phyloP scores from a whole-genome alignment of 106 monocot genomes.

The Apostasia ramifera region DNA sequence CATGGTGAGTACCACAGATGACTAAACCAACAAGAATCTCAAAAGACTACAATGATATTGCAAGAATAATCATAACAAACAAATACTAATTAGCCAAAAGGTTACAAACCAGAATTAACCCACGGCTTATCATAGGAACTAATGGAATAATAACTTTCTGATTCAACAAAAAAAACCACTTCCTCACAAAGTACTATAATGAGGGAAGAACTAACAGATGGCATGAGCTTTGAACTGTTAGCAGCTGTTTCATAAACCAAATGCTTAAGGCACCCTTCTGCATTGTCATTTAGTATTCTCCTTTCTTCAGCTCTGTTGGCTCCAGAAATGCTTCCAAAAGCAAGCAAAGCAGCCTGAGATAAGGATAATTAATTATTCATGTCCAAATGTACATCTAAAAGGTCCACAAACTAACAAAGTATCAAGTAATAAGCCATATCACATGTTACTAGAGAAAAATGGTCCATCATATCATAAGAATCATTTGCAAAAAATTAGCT shows the following conservation, averaged over 20 bases:
- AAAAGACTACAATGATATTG: neutral
- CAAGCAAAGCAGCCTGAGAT: slow-evolving; percentile 75
- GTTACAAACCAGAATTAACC: neutral
- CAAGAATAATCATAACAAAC: too few relatives aligned
- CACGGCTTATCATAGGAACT: too few relatives aligned
- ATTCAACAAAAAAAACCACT: neutral
- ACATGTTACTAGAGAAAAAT: too few relatives aligned
- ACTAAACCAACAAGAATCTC: neutral
- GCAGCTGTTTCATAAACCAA: slow-evolving; percentile 66
- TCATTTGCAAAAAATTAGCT: too few relatives aligned
- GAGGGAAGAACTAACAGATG: slow-evolving; percentile 59
- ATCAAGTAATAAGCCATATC: too few relatives aligned
- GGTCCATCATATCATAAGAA: too few relatives aligned
- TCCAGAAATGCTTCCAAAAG: slow-evolving; percentile 84
- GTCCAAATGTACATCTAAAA: too few relatives aligned
- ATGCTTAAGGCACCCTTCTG: slow-evolving; percentile 54
- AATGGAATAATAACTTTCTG: too few relatives aligned
- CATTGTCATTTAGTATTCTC: slow-evolving; percentile 39
- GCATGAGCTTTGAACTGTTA: slow-evolving; percentile 62
- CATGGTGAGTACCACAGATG: neutral
- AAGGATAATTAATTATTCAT: neutral
- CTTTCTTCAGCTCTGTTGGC: slow-evolving; percentile 41
- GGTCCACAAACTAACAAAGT: too few relatives aligned
- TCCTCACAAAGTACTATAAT: neutral
- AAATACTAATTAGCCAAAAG: neutral